Evolutionary conservation across 2,329 filamentous ascomycete genomes (phyloP).

Genomic region (Alternaria dauci): DNA sequence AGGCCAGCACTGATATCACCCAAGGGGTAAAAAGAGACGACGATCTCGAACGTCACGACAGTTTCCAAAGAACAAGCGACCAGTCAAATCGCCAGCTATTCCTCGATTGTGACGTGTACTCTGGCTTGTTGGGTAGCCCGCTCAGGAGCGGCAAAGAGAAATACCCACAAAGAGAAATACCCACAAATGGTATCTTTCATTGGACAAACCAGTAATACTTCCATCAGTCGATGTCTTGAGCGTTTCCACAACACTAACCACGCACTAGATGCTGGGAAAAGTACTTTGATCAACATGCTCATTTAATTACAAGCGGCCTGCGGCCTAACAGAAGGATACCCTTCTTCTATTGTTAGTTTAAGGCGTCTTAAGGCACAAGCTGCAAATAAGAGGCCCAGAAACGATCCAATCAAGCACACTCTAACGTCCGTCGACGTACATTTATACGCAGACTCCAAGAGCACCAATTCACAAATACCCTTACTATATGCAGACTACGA

Average conservation of each 20-base stretch:
- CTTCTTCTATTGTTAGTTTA: constrained; percentile 28
- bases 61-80: background rate
- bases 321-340: constrained; percentile 35
- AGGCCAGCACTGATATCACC: background rate
- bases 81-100: background rate
- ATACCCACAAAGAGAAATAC: constrained; percentile 32
- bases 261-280: constrained; percentile 56
- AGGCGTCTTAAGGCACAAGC: constrained; percentile 1
- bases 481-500: constrained; percentile 63
- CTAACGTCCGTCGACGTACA: constrained; percentile 44
- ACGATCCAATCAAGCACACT: background rate
- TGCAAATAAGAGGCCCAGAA: background rate
- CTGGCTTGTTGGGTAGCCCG: constrained; percentile 19
- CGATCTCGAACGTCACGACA: background rate
- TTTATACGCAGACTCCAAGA: constrained; percentile 60
- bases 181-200: constrained; percentile 54
- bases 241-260: background rate
- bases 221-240: constrained; percentile 27
- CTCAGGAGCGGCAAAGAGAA: constrained; percentile 16
- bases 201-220: constrained; percentile 38
- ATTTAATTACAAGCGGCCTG: constrained; percentile 40
- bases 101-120: constrained; percentile 15
- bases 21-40: background rate
- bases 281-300: constrained; percentile 60
- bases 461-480: constrained; percentile 50